These are phyloP conservation scores for Pneumocystis oryctolagi DNA, from an alignment of 1,139 yeast species.

Conservation along the genomic window DNA sequence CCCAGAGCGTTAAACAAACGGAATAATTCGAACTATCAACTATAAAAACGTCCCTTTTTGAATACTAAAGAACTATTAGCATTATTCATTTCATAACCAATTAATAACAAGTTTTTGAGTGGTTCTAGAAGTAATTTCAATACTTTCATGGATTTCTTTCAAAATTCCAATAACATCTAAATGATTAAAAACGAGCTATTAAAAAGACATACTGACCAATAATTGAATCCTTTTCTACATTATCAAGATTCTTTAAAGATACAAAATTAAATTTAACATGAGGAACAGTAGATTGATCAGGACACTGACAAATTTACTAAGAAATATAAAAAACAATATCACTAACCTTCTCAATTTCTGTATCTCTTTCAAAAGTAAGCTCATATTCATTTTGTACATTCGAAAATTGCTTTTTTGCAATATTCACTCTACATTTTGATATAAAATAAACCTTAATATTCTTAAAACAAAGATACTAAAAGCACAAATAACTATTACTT, in stretches of 20 bases:
- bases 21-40: conserved; percentile 77
- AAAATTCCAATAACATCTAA: conserved; percentile 79
- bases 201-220: neutral
- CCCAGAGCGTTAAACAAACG: conserved; percentile 79
- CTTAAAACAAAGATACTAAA: neutral
- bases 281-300: conserved; percentile 52
- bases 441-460: conserved; percentile 49
- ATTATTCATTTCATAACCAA: neutral
- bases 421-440: conserved; percentile 64
- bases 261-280: conserved; percentile 63
- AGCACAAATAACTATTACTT: conserved; percentile 19
- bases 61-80: conserved; percentile 29
- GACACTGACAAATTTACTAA: conserved; percentile 26
- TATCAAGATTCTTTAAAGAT: conserved; percentile 49
- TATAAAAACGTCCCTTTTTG: conserved; percentile 72
- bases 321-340: neutral
- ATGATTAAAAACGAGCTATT: neutral
- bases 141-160: conserved; percentile 57
- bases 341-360: conserved; percentile 43
- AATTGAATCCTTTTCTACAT: conserved; percentile 52
- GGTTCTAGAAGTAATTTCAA: conserved; percentile 78
- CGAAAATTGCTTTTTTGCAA: conserved; percentile 76
- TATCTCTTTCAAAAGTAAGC: conserved; percentile 64
- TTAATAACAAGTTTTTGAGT: conserved; percentile 50
- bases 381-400: conserved; percentile 81